These are phyloP conservation scores for Fusarium piperis DNA, from an alignment of 2,329 filamentous ascomycete genomes.

Conservation along the genomic window DNA sequence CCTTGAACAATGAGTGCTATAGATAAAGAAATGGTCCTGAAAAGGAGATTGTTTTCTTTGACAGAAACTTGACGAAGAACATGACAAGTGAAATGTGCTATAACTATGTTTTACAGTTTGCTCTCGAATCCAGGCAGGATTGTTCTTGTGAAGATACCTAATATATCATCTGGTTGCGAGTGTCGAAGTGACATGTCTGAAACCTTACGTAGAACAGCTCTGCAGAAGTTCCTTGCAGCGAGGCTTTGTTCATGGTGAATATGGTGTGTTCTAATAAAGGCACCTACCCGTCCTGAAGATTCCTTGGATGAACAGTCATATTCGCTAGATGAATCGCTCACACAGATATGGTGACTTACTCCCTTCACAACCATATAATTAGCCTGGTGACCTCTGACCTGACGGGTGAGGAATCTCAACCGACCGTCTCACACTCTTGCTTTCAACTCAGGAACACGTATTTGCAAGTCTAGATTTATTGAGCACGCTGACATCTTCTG, in stretches of 20 bases:
- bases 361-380: neutral
- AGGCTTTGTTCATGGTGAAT: neutral
- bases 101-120: neutral
- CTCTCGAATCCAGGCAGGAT: neutral
- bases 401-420: neutral
- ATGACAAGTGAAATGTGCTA: neutral
- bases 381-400: neutral
- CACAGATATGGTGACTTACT: neutral
- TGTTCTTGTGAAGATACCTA: neutral
- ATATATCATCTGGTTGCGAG: neutral
- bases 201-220: neutral
- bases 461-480: neutral
- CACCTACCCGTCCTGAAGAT: neutral
- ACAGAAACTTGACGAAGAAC: neutral
- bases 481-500: neutral
- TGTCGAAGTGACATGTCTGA: neutral
- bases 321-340: neutral
- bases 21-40: slow-evolving; percentile 2
- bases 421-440: neutral
- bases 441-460: neutral
- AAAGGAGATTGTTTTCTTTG: neutral
- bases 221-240: neutral
- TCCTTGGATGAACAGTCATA: neutral
- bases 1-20: slow-evolving; percentile 14
- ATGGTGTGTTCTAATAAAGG: neutral